Evolutionary conservation across 768 basidiomycete genomes (phyloP).

Genomic region (Punctularia strigosozonata): DNA sequence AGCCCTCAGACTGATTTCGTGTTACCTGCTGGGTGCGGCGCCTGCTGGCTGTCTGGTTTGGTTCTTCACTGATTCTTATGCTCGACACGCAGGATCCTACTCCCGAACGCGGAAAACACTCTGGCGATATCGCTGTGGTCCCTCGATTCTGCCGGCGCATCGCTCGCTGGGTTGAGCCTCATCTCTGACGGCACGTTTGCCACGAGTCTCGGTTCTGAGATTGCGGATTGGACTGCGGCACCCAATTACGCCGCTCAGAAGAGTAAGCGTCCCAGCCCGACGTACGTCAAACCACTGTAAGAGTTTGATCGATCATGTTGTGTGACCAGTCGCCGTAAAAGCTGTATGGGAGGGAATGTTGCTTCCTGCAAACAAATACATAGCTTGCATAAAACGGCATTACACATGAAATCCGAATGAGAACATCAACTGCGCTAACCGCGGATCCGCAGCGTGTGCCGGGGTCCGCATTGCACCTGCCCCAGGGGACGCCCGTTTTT

Average conservation of each 20-base stretch:
- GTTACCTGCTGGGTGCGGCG: conserved; percentile 32
- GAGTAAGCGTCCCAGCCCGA: conserved; percentile 16
- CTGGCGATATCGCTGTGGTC: conserved; percentile 39
- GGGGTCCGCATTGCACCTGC: too few species aligned
- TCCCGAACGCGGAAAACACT: conserved; percentile 30
- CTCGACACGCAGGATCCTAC: conserved; percentile 28
- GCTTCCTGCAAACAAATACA: too few species aligned
- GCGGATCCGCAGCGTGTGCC: too few species aligned
- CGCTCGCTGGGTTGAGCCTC: conserved; percentile 27
- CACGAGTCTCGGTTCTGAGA: conserved; percentile 24
- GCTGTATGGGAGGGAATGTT: too few species aligned
- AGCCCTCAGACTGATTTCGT: conserved; percentile 37
- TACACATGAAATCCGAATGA: too few species aligned
- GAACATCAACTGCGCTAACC: too few species aligned
- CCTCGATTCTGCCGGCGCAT: conserved; percentile 29
- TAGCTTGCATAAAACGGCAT: too few species aligned
- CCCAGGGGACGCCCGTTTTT: too few species aligned
- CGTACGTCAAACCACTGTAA: conserved; percentile 4
- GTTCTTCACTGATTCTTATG: background rate
- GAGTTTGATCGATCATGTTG: background rate
- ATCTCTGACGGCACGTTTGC: conserved; percentile 34
- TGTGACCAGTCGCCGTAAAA: too few species aligned
- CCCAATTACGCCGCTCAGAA: conserved; percentile 30
- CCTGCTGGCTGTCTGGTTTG: background rate
- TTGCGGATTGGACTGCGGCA: conserved; percentile 27